Evolutionary conservation across 352 stramenopile genomes (phyloP), one percentile per base, ranked within the genome.

Genomic region (Globisporangium takayamanum): DNA sequence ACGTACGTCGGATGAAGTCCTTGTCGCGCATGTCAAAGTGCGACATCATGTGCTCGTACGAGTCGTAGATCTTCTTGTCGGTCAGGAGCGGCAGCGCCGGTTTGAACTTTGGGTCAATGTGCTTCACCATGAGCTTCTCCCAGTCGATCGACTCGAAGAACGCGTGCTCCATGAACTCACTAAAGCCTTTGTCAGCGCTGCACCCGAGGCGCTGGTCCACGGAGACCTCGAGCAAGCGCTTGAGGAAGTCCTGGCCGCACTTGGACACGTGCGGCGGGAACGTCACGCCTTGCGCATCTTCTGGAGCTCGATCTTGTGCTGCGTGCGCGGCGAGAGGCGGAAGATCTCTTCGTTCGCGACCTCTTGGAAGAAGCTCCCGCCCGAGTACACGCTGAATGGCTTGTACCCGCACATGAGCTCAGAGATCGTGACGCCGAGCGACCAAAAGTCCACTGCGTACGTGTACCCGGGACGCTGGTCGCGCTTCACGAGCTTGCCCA

Each of bases 71-170:
- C 61, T 87, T 88, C 64, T 89, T 90, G 64, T 92, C 84, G 39
- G 71, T 83, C 39, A 89, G 69, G 42, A 76, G 62, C 16, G 78
- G 68, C 49, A 93, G 56, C 10, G 62, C 68, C 8, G 85, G 85
- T 54, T 90, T 92, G 64, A 78, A 94, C 50, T 84, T 86, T 1
- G 84, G 76, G 56, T 95, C 80, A 44, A 95, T 87, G 64, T 95
- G 78, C 72, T 91, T 92, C 75, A 90, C 82, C 82, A 89, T 89
- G 49, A 96, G 75, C 64, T 83, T 80, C 58, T 94, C 80, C 82
- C 84, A 92, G 64, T 96, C 82, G 48, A 94, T 59, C 2, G 69
- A 78, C 50, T 93, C 74, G 60, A 97, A 96, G 55, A 96, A 97
- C 8, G 80, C 64, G 60, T 97, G 89, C 47, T 86, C 72, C 76